Evolutionary conservation across 106 monocot species (phyloP).

Genomic region (Ottelia alismoides): DNA sequence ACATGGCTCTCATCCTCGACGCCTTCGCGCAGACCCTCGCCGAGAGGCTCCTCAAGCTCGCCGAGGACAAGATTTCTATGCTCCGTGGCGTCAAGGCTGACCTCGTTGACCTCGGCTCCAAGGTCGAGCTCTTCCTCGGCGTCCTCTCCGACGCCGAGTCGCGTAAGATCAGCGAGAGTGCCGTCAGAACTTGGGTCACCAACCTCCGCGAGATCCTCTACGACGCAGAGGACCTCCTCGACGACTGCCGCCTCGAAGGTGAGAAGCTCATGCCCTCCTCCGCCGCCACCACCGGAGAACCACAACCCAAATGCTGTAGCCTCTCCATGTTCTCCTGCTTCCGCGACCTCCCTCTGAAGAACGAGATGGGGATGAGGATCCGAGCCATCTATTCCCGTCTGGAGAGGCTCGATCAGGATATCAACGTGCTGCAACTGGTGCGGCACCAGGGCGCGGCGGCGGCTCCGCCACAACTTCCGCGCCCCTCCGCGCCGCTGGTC

Average conservation of each 20-base stretch:
- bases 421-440: background rate
- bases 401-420: background rate
- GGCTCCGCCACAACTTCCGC: background rate
- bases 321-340: background rate
- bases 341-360: background rate
- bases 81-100: constrained; percentile 8
- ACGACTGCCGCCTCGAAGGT: constrained; percentile 6
- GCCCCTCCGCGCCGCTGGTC: background rate
- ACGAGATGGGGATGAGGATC: background rate
- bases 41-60: constrained; percentile 2
- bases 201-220: constrained; percentile 19
- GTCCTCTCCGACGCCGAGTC: constrained; percentile 12
- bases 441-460: background rate
- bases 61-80: constrained; percentile 1
- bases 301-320: background rate
- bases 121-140: constrained; percentile 1
- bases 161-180: background rate
- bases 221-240: constrained; percentile 26
- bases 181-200: constrained; percentile 10
- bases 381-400: background rate
- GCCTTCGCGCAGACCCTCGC: constrained; percentile 6
- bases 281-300: background rate
- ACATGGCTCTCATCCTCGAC: constrained; percentile 15
- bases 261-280: background rate
- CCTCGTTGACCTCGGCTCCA: constrained; percentile 6